A percentile compares a stretch with the other conserved stretches of the same genome.
These are phyloP conservation scores for Diaporthe humulicola DNA, from an alignment of 2,329 filamentous ascomycete genomes.

Conservation along the genomic window DNA sequence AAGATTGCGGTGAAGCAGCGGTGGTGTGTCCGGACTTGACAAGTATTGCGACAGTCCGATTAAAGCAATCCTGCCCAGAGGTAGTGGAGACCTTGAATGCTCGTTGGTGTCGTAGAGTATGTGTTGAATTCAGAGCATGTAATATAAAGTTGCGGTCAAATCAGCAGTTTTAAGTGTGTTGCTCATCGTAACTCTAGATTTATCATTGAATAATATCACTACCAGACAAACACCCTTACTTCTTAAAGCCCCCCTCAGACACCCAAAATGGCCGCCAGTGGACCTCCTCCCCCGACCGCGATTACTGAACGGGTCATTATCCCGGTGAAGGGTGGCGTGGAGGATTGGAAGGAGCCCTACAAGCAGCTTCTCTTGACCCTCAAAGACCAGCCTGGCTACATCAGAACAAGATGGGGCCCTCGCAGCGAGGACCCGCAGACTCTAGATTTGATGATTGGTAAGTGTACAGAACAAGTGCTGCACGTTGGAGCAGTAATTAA, in stretches of 20 bases:
- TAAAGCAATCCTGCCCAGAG: neutral
- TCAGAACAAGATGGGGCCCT: conserved; percentile 48
- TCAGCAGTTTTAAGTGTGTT: neutral
- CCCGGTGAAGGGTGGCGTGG: conserved; percentile 44
- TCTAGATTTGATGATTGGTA: conserved; percentile 47
- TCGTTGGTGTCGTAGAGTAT: neutral
- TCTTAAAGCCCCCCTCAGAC: neutral
- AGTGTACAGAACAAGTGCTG: neutral
- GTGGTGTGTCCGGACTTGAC: conserved; percentile 15
- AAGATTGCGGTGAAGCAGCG: neutral
- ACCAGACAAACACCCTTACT: neutral
- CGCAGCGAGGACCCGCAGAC: conserved; percentile 46
- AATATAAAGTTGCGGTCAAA: conserved; percentile 8
- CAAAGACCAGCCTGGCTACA: conserved; percentile 45
- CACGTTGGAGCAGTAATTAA: neutral
- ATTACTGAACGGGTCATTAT: conserved; percentile 40
- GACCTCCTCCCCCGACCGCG: conserved; percentile 24
- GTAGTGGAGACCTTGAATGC: neutral
- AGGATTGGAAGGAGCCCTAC: conserved; percentile 47
- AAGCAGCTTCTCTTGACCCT: conserved; percentile 47
- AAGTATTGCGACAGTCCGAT: conserved; percentile 11
- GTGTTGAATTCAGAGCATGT: too few relatives aligned
- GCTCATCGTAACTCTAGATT: neutral
- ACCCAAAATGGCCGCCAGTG: conserved; percentile 17
- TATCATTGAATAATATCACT: neutral